phyloP scores from a whole-genome alignment of 2,329 filamentous ascomycete species.

The Xylariaceae sp. region DNA sequence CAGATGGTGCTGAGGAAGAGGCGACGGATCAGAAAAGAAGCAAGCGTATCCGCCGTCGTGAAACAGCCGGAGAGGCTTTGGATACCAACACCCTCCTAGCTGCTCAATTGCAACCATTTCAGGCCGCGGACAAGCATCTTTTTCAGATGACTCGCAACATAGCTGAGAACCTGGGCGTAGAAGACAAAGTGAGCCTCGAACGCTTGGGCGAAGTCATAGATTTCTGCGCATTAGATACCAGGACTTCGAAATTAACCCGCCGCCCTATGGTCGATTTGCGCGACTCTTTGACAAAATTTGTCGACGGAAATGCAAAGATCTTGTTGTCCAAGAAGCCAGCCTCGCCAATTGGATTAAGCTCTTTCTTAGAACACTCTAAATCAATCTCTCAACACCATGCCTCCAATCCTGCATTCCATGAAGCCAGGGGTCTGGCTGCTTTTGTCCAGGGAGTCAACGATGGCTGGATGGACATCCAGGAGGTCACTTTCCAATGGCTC shows the following conservation, averaged over 20 bases:
- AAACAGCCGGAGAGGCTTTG: slow-evolving; percentile 49
- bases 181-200: slow-evolving; percentile 45
- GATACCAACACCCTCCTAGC: slow-evolving; percentile 51
- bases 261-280: slow-evolving; percentile 48
- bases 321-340: slow-evolving; percentile 52
- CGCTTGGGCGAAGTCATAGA: slow-evolving; percentile 50
- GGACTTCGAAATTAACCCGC: slow-evolving; percentile 45
- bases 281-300: slow-evolving; percentile 46
- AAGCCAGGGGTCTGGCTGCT: slow-evolving; percentile 46
- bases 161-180: slow-evolving; percentile 51
- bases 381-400: slow-evolving; percentile 48
- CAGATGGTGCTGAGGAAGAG: slow-evolving; percentile 55
- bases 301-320: slow-evolving; percentile 50
- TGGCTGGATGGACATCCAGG: slow-evolving; percentile 51
- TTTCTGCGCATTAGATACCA: slow-evolving; percentile 48
- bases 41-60: slow-evolving; percentile 60
- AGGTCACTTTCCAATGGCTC: slow-evolving; percentile 58
- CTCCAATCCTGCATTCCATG: slow-evolving; percentile 48
- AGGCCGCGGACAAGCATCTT: slow-evolving; percentile 53
- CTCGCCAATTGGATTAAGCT: slow-evolving; percentile 51
- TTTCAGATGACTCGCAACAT: slow-evolving; percentile 54
- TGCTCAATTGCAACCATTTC: slow-evolving; percentile 53
- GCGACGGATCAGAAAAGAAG: slow-evolving; percentile 57
- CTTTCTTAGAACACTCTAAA: slow-evolving; percentile 62
- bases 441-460: slow-evolving; percentile 50